Evolutionary conservation across 2,329 filamentous ascomycete genomes (phyloP), one percentile per base, ranked within the genome.

Genomic region (Venturia carpophila): DNA sequence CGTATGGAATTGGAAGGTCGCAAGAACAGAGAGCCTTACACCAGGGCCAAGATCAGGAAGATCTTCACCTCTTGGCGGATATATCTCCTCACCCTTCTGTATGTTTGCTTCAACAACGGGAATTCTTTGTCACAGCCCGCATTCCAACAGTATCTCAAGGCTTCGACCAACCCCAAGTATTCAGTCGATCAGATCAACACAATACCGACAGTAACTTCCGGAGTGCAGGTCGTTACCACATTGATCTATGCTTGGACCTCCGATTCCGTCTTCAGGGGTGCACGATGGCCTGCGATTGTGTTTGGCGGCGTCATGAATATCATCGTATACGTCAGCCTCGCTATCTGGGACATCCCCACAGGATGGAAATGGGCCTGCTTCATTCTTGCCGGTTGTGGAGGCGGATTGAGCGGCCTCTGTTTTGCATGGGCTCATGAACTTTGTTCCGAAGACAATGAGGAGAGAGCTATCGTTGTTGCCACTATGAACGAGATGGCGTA

Each of bases 401-500:
- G 73, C 52, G 81, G 80, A 0, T 69, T 83, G 0, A 79, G 77
- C 21, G 80, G 81, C 7, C 71, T 83, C 4, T 78, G 75, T 67
- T 80, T 82, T 74, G 80, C 81, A 10, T 83, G 81, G 81, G 78
- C 80, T 0, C 79, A 83, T 64, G 82, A 84, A 67, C 82, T 84
- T 24, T 84, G 82, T 66, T 75, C 79, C 3, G 74, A 75, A 3
- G 80, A 87, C 60, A 83, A 86, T 64, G 86, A 90, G 72, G 87
- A 89, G 74, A 77, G 86, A 11, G 86, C 87, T 0, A 76, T 90
- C 4, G 85, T 89, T 0, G 81, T 87, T 0, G 87, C 79, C 0
- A 75, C 79, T 19, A 89, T 89, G 84, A 90, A 89, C 67, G 82
- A 87, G 71, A 82, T 89, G 76, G 86, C 86, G 0, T 88, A 89